Evolutionary conservation across 2,329 filamentous ascomycete species (phyloP), one percentile per base, ranked within the genome.

Genomic region (Pseudocercospora ulei): DNA sequence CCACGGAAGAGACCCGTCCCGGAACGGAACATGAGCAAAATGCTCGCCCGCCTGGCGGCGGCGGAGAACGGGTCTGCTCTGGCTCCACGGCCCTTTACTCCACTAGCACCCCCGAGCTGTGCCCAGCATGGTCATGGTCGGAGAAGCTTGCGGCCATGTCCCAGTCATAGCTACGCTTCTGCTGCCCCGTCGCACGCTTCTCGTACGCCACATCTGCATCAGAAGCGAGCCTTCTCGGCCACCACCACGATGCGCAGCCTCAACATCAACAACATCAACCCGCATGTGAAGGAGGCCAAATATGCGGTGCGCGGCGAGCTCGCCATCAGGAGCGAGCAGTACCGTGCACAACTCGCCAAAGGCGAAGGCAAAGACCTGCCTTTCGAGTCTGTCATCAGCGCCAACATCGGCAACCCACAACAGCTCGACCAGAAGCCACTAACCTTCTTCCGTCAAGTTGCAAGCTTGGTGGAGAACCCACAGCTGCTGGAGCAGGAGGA

Each of bases 381-480:
- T 33, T 98, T 98, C 64, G 72, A 83, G 55, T 74, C 85, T 44
- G 80, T 98, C 64, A 88, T 98, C 67, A 87, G 83, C 48, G 90
- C 90, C 65, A 98, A 98, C 68, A 98, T 98, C 58, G 90, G 90
- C 59, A 98, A 98, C 70, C 90, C 90, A 3, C 90, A 98, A 66
- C 90, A 98, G 67, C 77, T 98, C 48, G 90, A 95, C 67, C 90
- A 98, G 73, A 92, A 96, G 72, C 90, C 90, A 57, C 88, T 98
- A 57, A 98, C 90, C 53, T 98, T 95, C 72, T 95, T 98, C 76
- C 80, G 90, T 54, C 88, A 98, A 68, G 90, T 98, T 17, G 74
- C 90, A 56, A 93, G 85, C 65, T 64, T 98, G 47, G 66, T 96
- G 43, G 90, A 98, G 71, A 87, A 96, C 69, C 90, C 90, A 1